phyloP scores from a whole-genome alignment of 176 grass and related monocot species.

The Chloris gayana region DNA sequence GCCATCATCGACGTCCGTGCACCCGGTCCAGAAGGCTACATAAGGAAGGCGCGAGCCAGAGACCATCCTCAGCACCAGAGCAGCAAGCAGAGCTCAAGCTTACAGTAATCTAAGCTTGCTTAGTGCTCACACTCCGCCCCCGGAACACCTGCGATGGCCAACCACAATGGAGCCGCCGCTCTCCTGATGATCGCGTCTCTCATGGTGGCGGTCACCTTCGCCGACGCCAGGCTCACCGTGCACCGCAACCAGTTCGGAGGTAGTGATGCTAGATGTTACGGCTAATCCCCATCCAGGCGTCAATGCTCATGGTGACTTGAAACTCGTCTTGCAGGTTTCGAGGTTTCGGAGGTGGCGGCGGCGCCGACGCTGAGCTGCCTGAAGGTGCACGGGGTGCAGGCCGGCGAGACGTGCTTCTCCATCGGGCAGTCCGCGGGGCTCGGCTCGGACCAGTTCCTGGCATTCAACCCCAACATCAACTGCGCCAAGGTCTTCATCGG shows the following conservation, averaged over 20 bases:
- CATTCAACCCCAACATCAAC: conserved; percentile 57
- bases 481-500: conserved; percentile 43
- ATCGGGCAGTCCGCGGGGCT: conserved; percentile 8
- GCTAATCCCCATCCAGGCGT: neutral
- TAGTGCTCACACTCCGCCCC: neutral
- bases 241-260: neutral
- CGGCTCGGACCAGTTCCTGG: conserved; percentile 9
- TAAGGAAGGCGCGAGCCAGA: neutral
- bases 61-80: neutral
- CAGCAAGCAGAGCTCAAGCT: neutral
- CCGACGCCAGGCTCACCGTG: neutral
- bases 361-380: conserved; percentile 31
- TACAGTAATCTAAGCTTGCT: neutral
- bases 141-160: neutral
- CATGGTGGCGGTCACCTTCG: conserved; percentile 20
- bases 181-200: conserved; percentile 43
- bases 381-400: conserved; percentile 36
- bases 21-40: neutral
- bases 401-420: conserved; percentile 33
- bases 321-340: neutral
- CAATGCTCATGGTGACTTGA: neutral
- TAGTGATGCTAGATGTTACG: no score
- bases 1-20: neutral
- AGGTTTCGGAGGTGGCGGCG: neutral
- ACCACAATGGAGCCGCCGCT: neutral